Base-by-base conservation (phyloP, 2,329 filamentous ascomycete genomes). In the Ophiocordyceps robertsii region DNA sequence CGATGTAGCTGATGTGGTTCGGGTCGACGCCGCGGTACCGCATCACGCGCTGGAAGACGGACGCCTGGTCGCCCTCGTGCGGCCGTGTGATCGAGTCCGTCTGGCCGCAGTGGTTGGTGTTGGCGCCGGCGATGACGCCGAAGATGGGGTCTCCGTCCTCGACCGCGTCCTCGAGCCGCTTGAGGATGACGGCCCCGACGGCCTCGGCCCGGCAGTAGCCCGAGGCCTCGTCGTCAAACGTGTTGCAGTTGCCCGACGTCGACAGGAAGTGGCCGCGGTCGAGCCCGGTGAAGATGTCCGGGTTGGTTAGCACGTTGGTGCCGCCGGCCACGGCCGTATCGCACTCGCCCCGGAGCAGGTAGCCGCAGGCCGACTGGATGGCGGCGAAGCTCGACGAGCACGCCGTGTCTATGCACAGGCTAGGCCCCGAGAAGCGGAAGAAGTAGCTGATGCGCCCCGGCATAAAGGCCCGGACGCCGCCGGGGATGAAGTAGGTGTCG, bases 11-110 rank as follows among this genome's bases (percentile, higher is more conserved):
- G 27, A 95, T 74, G 43, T 86, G 80, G 41, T 78, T 72, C 1
- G 86, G 82, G 53, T 90, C 80, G 14, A 92, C 72, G 44, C 80
- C 81, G 21, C 31, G 24, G 8, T 42, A 38, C n/a, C 40, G 40
- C 10, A 42, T 84, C 80, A 1, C 92, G 68, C 27, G 94, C 67
- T 39, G 71, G 69, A 46, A 77, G 11, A 92, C 65, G 39, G 73
- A 68, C 12, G 83, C 77, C 59, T 93, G 87, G 0, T 83, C 82
- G 13, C 77, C 81, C 4, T 77, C 82, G 57, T 92, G 84, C 2
- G 87, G 87, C 44, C 86, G 82, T 0, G 85, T 92, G 53, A 93
- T 92, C 2, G 84, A 89, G 17, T 86, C 77, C 37, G 85, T 79
- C 52, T 88, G 79, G 1, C 82, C 82, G 40, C 35, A 42, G 35